phyloP scores from a whole-genome alignment of 1,284 basidiomycete genomes.

The Ganoderma multipileum region DNA sequence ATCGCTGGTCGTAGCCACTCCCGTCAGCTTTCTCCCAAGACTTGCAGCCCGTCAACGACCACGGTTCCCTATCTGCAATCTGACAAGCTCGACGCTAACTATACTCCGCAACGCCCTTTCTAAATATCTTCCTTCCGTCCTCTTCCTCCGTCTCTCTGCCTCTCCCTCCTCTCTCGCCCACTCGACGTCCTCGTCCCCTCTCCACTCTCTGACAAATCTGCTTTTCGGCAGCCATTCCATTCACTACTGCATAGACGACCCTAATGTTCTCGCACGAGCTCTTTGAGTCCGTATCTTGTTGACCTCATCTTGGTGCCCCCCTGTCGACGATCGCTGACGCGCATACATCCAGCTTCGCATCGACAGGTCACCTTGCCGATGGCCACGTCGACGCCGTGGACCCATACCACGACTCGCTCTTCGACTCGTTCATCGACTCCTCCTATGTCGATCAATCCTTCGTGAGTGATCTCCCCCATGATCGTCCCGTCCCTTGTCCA shows the following conservation, averaged over 20 bases:
- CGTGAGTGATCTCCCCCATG: conserved; percentile 11
- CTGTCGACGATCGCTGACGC: neutral
- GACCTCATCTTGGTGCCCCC: neutral
- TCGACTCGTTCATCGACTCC: conserved; percentile 26
- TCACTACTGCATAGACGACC: conserved; percentile 6
- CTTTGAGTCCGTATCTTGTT: conserved; percentile 11
- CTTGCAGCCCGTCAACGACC: conserved; percentile 8
- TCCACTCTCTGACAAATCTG: conserved; percentile 5
- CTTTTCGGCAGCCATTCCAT: neutral
- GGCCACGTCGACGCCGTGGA: neutral
- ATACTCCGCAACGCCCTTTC: conserved; percentile 5
- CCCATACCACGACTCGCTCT: conserved; percentile 15
- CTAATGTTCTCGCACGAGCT: conserved; percentile 20
- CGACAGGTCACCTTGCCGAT: conserved; percentile 6
- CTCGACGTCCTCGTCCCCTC: conserved; percentile 9
- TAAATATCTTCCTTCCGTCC: neutral
- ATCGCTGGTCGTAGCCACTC: conserved; percentile 9
- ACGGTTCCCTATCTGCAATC: conserved; percentile 1
- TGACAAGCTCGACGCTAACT: neutral
- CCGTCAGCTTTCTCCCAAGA: conserved; percentile 18
- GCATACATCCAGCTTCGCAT: conserved; percentile 12
- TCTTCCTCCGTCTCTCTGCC: neutral
- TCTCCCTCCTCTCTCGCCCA: neutral
- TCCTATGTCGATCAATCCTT: conserved; percentile 26
- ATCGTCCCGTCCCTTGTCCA: neutral